phyloP scores from a whole-genome alignment of 352 stramenopile species.

The Peronospora belbahrii region DNA sequence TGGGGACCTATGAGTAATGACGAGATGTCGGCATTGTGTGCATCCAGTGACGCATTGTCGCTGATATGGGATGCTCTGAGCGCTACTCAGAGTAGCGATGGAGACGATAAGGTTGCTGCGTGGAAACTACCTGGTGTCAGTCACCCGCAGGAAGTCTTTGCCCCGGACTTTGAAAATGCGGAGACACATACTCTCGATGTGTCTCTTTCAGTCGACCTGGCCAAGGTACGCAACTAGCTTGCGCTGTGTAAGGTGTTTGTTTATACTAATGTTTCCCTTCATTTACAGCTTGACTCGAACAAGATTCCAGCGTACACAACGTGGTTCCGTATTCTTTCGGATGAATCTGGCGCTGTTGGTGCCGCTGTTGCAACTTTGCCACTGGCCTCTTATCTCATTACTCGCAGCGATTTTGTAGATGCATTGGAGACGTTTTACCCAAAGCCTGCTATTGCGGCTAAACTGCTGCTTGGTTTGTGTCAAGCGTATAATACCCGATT shows the following conservation, averaged over 20 bases:
- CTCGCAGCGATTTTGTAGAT: conserved; percentile 44
- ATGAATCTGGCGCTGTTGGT: conserved; percentile 61
- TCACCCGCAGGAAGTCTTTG: conserved; percentile 52
- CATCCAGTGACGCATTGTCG: conserved; percentile 49
- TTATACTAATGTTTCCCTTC: neutral
- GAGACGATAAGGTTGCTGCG: conserved; percentile 26
- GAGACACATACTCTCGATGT: conserved; percentile 40
- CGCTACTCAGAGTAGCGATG: conserved; percentile 21
- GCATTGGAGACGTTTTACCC: conserved; percentile 59
- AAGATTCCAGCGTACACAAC: conserved; percentile 67
- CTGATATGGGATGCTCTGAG: conserved; percentile 55
- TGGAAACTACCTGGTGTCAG: conserved; percentile 47
- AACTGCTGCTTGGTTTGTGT: conserved; percentile 52
- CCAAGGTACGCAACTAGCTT: conserved; percentile 25
- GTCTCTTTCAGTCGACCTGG: conserved; percentile 40
- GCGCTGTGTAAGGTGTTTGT: neutral
- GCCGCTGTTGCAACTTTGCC: conserved; percentile 58
- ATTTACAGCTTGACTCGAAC: conserved; percentile 34
- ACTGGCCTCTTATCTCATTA: conserved; percentile 58
- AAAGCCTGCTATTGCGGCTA: conserved; percentile 63
- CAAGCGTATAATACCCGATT: conserved; percentile 59
- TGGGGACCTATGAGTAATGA: conserved; percentile 57
- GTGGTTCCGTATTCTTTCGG: conserved; percentile 62
- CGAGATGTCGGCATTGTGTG: conserved; percentile 45
- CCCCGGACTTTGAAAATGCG: conserved; percentile 15